Evolutionary conservation across 2,329 filamentous ascomycete genomes (phyloP), one percentile per base, ranked within the genome.

Genomic region (Ophiocordyceps camponoti-floridani): DNA sequence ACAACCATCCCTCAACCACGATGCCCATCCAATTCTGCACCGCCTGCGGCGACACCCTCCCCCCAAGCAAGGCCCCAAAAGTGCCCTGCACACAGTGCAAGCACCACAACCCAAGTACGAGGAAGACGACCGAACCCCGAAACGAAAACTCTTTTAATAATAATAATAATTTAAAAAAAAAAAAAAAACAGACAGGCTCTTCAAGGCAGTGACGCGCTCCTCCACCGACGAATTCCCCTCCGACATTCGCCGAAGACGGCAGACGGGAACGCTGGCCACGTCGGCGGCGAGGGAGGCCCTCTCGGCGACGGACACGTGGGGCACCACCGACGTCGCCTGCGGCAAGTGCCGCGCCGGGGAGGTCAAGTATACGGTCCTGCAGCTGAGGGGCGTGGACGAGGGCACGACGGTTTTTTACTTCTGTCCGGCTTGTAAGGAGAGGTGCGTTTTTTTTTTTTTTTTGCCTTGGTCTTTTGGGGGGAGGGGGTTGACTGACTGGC

Each of bases 381-480:
- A 98, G 61, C 67, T 94, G 55, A 81, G 89, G 53, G 80, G 87
- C 68, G 91, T 89, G 45, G 91, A 98, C 61, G 89, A 96, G 75
- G 91, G 91, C 48, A 85, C 82, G 51, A 95, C 89, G 1, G 77
- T 94, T 45, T 93, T 95, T 57, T 94, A 44, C 37, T 40, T 23
- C 14, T 44, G 40, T 16, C 30, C 42, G 11, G 30, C 14, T 10
- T 43, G 42, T 31, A 23, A 16, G 10, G 12, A 30, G 8, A 37
- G 42, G 19, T 43, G 42, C n/a, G n/a, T n/a, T n/a, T n/a, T n/a
- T n/a, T n/a, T n/a, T n/a, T n/a, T n/a, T n/a, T n/a, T n/a, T n/a
- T n/a, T n/a, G n/a, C n/a, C n/a, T n/a, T n/a, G n/a, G n/a, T n/a
- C n/a, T n/a, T n/a, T n/a, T n/a, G n/a, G n/a, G n/a, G n/a, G n/a